Evolutionary conservation across 2,329 filamentous ascomycete species (phyloP), one percentile per base, ranked within the genome.

Genomic region (Fusarium veterinarium): DNA sequence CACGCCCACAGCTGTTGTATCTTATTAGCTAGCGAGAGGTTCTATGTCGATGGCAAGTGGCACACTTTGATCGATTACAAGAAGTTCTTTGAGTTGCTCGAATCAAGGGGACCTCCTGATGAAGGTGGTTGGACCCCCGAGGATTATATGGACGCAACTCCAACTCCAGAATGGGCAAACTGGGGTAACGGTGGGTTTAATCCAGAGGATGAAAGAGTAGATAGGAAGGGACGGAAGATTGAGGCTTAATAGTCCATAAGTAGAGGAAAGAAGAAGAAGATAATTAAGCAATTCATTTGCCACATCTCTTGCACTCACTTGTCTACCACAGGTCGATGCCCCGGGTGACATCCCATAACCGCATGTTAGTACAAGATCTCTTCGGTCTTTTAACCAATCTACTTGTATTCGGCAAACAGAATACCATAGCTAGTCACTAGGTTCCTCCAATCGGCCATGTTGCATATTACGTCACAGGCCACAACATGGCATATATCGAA

Each of bases 101-200:
- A 97, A 58, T 58, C 55, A 19, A 58, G 55, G 81, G 89, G 90
- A 79, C 86, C 89, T 20, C 81, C 85, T 11, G 89, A 93, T 38
- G 89, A 88, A 23, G 44, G 88, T 92, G 74, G 98, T 95, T 41
- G 64, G 48, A 67, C 64, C 20, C 64, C 64, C 30, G 64, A 67
- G 31, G 62, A 66, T 38, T 67, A 67, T 28, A 67, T 67, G 64
- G 64, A 64, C 14, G 44, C 52, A n/a, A 58, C 55, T 13, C 62
- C 64, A 28, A 67, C 64, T 20, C 93, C 95, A 2, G 94, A 97
- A 79, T 98, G 95, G 96, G 95, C 95, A 14, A 90, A 92, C 23
- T 98, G 95, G 94, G 96, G 95, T 0, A 93, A 95, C 73, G 95
- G 95, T 4, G 96, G 95, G 0, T 98, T 98, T 80, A 94, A 98